Evolutionary conservation across 441 rosid species (phyloP).

Genomic region (Heliophila coronopifolia): DNA sequence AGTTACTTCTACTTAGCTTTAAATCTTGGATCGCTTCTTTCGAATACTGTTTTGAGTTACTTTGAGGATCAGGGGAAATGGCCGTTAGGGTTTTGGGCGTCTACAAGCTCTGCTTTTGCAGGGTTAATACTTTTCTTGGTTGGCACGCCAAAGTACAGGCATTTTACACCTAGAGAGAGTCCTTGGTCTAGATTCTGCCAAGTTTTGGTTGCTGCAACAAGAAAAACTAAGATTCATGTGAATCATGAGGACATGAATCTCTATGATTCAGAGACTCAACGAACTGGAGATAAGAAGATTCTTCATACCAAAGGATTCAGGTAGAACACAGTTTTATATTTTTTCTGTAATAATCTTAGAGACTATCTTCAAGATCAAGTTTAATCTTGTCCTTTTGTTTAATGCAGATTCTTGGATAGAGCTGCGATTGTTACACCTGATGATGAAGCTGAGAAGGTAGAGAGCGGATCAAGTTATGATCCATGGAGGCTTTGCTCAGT

Average conservation of each 20-base stretch:
- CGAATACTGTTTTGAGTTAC: constrained; percentile 82
- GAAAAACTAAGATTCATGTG: too few relatives aligned
- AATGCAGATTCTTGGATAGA: constrained; percentile 74
- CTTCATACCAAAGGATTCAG: constrained; percentile 55
- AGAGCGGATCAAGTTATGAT: constrained; percentile 38
- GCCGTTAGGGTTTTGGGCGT: constrained; percentile 88
- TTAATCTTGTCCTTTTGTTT: too few relatives aligned
- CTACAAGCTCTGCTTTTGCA: constrained; percentile 69
- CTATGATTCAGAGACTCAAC: constrained; percentile 24
- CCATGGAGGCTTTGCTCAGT: constrained; percentile 82
- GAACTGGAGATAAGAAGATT: constrained; percentile 41
- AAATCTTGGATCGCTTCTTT: constrained; percentile 90
- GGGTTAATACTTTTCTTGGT: constrained; percentile 64
- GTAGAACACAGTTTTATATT: constrained; percentile 31
- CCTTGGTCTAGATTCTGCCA: constrained; percentile 77
- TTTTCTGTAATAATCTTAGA: not conserved
- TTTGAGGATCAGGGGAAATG: constrained; percentile 86
- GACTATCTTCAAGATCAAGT: constrained; percentile 4
- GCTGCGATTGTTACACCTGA: constrained; percentile 68
- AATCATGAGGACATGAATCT: constrained; percentile 45
- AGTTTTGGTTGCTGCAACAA: constrained; percentile 67
- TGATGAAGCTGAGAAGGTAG: constrained; percentile 62
- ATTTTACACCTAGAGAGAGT: constrained; percentile 82
- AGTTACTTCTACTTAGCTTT: constrained; percentile 91
- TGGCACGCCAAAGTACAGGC: constrained; percentile 67